A percentile compares a stretch with the other conserved stretches of the same genome.
Conservation (phyloP, 371 early-diverging fungal genomes). For the Lichtheimia hyalospora region DNA sequence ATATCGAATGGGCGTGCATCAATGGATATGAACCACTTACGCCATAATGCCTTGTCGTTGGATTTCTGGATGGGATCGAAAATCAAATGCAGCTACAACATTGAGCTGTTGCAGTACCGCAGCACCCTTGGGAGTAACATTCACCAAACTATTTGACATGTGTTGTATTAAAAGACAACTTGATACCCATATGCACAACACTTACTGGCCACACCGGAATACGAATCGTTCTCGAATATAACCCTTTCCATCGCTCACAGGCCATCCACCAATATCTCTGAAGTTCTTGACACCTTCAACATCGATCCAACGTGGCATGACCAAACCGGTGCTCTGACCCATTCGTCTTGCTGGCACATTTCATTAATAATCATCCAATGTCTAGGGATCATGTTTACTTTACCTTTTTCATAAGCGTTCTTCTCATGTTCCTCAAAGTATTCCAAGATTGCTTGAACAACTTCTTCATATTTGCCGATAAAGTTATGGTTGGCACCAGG, state of each 20-base stretch:
- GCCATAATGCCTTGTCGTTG: conserved; percentile 47
- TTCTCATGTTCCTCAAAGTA: conserved; percentile 47
- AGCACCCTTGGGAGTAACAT: conserved; percentile 45
- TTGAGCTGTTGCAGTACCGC: conserved; percentile 44
- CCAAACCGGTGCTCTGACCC: conserved; percentile 26
- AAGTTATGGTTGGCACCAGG: conserved; percentile 62
- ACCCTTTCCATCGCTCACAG: conserved; percentile 39
- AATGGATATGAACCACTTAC: conserved; percentile 20
- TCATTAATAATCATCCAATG: background rate
- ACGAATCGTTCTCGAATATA: conserved; percentile 46
- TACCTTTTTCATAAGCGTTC: conserved; percentile 29
- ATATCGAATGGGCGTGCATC: background rate
- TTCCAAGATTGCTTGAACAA: conserved; percentile 35
- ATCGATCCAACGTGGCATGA: conserved; percentile 44
- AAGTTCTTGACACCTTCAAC: conserved; percentile 67
- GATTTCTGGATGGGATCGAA: conserved; percentile 57
- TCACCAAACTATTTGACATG: conserved; percentile 21
- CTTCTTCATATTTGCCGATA: conserved; percentile 42
- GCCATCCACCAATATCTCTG: conserved; percentile 62
- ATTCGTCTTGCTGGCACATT: conserved; percentile 26
- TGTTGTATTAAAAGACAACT: background rate
- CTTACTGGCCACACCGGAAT: conserved; percentile 41
- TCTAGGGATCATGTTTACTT: background rate
- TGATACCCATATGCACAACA: background rate
- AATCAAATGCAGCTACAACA: conserved; percentile 57